Evolutionary conservation across 164 flowering plant species (phyloP), one percentile per base, ranked within the genome.

Genomic region (Liquidambar formosana): DNA sequence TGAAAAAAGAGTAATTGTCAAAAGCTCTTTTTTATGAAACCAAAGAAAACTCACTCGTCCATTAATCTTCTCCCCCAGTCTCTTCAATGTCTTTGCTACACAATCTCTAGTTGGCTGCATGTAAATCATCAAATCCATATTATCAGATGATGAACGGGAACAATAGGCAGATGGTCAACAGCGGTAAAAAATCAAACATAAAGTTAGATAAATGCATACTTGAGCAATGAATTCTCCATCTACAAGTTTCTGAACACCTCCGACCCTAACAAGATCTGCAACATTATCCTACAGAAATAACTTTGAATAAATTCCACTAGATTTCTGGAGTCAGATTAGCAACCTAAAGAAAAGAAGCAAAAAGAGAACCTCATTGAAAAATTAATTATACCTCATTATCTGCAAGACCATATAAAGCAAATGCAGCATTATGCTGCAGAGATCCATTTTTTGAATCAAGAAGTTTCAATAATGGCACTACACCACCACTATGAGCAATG

Each of bases 341-440:
- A 8, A 6, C 19, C 19, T 5, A 15, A 23, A 22, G 22, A 1
- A 53, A 1, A 28, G 8, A 14, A 12, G 21, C 3, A 18, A 60
- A 5, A 28, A 11, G 5, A 18, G 15, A 9, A 27, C 1, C 23
- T 33, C 41, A 16, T 49, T 15, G 53, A 15, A 28, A 0, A 63
- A 57, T 27, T 11, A 58, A 74, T 14, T 13, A 19, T 71, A 89
- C 94, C 88, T 89, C 94, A 77, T 89, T 89, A 65, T 88, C 90
- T 15, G 92, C 92, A 76, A 89, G 87, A 27, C 94, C 90, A 82
- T 82, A 89, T 46, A 89, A 84, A 26, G 92, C 86, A 77, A 89
- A 89, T 75, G 94, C 90, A 57, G 92, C 89, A 80, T 89, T 89
- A 71, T 89, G 92, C 49, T 87, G 94, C 63, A 89, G 69, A 76